Percentiles rank a stretch among this genome's conserved stretches.
These are phyloP conservation scores for Golubevia sp. DNA, from an alignment of 1,284 basidiomycete species.

Conservation along the genomic window DNA sequence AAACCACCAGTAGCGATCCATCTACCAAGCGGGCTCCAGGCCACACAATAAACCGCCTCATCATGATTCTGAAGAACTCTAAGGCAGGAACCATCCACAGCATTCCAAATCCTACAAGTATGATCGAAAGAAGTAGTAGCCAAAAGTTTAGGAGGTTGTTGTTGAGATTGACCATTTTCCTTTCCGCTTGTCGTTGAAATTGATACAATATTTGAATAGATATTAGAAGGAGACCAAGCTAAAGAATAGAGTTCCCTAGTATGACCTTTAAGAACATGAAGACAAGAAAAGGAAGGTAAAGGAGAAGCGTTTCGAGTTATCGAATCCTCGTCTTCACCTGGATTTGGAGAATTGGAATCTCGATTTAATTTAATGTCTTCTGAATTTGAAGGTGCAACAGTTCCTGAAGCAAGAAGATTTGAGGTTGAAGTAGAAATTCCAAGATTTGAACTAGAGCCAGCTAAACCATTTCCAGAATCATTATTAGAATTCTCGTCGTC, in stretches of 20 bases:
- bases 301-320: too few relatives aligned
- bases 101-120: slow-evolving; percentile 57
- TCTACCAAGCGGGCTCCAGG: slow-evolving; percentile 49
- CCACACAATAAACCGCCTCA: slow-evolving; percentile 50
- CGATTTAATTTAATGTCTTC: too few relatives aligned
- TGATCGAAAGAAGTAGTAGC: slow-evolving; percentile 56
- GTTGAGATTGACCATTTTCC: slow-evolving; percentile 29
- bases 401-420: too few relatives aligned
- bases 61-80: slow-evolving; percentile 47
- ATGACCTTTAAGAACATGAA: slow-evolving; percentile 39
- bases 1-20: slow-evolving; percentile 56
- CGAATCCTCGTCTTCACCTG: too few relatives aligned
- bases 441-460: too few relatives aligned
- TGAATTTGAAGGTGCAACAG: too few relatives aligned
- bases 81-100: slow-evolving; percentile 49
- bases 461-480: too few relatives aligned
- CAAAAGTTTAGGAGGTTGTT: slow-evolving; percentile 48
- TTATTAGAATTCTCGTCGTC: too few relatives aligned
- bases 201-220: slow-evolving; percentile 12
- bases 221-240: slow-evolving; percentile 37
- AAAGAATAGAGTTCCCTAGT: slow-evolving; percentile 55
- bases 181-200: too few relatives aligned
- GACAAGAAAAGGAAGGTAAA: too few relatives aligned
- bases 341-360: too few relatives aligned
- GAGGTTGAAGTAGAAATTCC: too few relatives aligned